Evolutionary conservation across 257 asterid species (phyloP).

Genomic region (Buddleja alternifolia): DNA sequence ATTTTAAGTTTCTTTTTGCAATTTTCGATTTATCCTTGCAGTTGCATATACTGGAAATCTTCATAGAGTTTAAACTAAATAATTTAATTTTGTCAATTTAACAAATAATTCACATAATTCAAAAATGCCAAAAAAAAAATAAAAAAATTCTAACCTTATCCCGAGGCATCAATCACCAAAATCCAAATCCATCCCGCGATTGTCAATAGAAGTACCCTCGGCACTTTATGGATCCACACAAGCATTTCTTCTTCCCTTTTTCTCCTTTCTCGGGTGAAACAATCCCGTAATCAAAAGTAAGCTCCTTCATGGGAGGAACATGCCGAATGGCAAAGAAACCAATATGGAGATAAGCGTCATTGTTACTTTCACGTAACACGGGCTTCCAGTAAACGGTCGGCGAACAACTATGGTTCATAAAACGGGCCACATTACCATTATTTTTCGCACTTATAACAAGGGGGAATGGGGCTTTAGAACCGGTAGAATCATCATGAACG

Average conservation of each 20-base stretch:
- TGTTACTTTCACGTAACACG: slow-evolving; percentile 68
- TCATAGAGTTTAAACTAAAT: no score
- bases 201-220: slow-evolving; percentile 71
- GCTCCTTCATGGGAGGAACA: slow-evolving; percentile 93
- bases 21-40: no score
- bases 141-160: slow-evolving; percentile 27
- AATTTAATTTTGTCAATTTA: no score
- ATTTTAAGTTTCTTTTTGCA: no score
- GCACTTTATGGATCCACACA: slow-evolving; percentile 77
- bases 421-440: slow-evolving; percentile 88
- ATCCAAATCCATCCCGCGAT: not conserved
- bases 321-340: slow-evolving; percentile 82
- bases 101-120: not conserved
- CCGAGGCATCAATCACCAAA: slow-evolving; percentile 17
- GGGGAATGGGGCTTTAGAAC: slow-evolving; percentile 60
- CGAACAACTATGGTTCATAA: slow-evolving; percentile 92
- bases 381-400: slow-evolving; percentile 93
- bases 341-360: slow-evolving; percentile 65
- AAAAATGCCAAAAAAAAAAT: not conserved
- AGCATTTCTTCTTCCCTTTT: slow-evolving; percentile 73
- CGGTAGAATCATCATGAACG: slow-evolving; percentile 38
- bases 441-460: slow-evolving; percentile 75
- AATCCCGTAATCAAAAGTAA: slow-evolving; percentile 79
- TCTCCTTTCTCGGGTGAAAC: slow-evolving; percentile 54
- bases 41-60: no score